Conservation (phyloP, 2,329 filamentous ascomycete species). For the Hypoxylon rubiginosum region DNA sequence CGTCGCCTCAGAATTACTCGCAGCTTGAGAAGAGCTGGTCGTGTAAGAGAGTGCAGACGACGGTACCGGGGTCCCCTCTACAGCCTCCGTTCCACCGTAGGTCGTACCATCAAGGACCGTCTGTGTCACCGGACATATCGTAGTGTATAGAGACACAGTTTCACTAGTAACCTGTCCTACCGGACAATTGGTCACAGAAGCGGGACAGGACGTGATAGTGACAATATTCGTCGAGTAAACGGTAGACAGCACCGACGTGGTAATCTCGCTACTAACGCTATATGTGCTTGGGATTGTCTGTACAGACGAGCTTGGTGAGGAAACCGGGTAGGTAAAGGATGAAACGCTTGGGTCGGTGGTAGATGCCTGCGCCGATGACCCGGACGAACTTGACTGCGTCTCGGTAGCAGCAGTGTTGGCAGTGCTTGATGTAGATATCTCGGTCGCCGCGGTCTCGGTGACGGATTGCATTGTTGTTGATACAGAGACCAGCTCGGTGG, state of each 20-base stretch:
- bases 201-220: conserved; percentile 47
- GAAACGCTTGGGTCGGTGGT: conserved; percentile 26
- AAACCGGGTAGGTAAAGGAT: conserved; percentile 32
- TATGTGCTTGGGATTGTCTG: conserved; percentile 48
- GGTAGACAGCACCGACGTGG: conserved; percentile 47
- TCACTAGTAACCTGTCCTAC: conserved; percentile 50
- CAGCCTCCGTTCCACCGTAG: conserved; percentile 35
- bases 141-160: conserved; percentile 50
- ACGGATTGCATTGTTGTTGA: conserved; percentile 46
- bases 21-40: conserved; percentile 11
- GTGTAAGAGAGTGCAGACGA: conserved; percentile 11
- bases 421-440: conserved; percentile 27
- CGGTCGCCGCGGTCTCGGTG: conserved; percentile 26
- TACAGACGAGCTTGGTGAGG: conserved; percentile 31
- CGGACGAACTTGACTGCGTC: conserved; percentile 24
- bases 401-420: conserved; percentile 9
- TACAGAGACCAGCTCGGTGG: conserved; percentile 46
- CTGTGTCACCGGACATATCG: conserved; percentile 50
- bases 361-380: conserved; percentile 23
- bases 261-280: conserved; percentile 49
- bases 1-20: not conserved
- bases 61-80: conserved; percentile 16
- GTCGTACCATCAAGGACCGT: conserved; percentile 50
- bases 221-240: conserved; percentile 51
- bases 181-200: conserved; percentile 48